Conservation (phyloP, 2,329 filamentous ascomycete genomes). For the Fusarium tuaranense region DNA sequence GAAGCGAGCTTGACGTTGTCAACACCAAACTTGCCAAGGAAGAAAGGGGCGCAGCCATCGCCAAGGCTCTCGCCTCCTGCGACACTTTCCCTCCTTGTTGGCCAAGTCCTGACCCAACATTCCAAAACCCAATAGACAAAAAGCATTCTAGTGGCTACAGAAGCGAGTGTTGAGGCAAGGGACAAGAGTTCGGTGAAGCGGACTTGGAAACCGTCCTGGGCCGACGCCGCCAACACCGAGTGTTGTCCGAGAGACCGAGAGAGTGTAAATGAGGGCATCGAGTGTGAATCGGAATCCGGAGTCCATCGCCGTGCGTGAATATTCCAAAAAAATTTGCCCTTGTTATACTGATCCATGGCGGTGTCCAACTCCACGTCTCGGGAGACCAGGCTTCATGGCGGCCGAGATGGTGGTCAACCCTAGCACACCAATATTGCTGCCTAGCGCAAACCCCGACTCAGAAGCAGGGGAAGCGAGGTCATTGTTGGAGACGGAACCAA, state of each 20-base stretch:
- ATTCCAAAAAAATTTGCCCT: constrained; percentile 55
- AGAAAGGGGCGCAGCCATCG: constrained; percentile 40
- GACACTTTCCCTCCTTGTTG: constrained; percentile 65
- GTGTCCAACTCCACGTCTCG: constrained; percentile 64
- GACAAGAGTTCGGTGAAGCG: constrained; percentile 47
- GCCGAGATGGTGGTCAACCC: constrained; percentile 58
- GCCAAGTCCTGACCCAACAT: constrained; percentile 50
- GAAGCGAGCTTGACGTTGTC: constrained; percentile 51
- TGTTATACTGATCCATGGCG: constrained; percentile 60
- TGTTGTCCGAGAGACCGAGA: constrained; percentile 30
- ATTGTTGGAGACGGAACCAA: constrained; percentile 74
- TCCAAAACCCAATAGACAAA: constrained; percentile 21
- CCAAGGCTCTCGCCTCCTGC: constrained; percentile 49
- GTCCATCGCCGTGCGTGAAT: constrained; percentile 53
- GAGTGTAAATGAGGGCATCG: constrained; percentile 37
- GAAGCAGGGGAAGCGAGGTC: constrained; percentile 64
- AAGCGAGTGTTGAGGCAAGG: constrained; percentile 53
- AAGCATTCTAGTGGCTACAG: constrained; percentile 54
- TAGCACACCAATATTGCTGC: constrained; percentile 55
- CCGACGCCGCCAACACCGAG: constrained; percentile 41
- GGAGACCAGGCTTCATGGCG: constrained; percentile 65
- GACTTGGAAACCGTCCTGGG: constrained; percentile 62
- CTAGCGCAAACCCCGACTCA: constrained; percentile 62
- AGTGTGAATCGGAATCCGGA: constrained; percentile 40
- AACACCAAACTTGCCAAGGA: constrained; percentile 34